These are phyloP conservation scores for Yamadazyma tumulicola DNA, from an alignment of 805 yeast species.

Conservation along the genomic window DNA sequence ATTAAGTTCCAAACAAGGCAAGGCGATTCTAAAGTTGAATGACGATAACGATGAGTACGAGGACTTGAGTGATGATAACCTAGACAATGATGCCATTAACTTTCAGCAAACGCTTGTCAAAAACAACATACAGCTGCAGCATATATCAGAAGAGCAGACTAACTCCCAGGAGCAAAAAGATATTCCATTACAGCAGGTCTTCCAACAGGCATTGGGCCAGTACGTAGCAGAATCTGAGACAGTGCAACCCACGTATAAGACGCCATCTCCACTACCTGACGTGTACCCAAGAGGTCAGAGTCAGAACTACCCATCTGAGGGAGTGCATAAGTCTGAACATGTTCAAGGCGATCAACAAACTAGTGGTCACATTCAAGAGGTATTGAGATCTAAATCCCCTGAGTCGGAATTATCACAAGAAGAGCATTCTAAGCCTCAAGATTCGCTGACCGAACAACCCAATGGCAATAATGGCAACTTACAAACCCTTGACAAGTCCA, in stretches of 20 bases:
- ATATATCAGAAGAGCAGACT: too few relatives aligned
- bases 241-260: neutral
- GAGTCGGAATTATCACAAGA: neutral
- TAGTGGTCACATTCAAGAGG: neutral
- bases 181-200: slow-evolving; percentile 14
- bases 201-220: slow-evolving; percentile 14
- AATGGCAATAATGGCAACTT: too few relatives aligned
- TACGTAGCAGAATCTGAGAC: neutral
- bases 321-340: neutral
- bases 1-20: slow-evolving; percentile 34
- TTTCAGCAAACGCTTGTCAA: too few relatives aligned
- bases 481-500: too few relatives aligned
- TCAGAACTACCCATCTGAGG: too few relatives aligned
- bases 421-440: neutral
- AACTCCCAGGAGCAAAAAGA: slow-evolving; percentile 1
- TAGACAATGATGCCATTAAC: too few relatives aligned
- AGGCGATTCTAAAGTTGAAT: slow-evolving; percentile 37
- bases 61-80: slow-evolving; percentile 25
- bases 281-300: too few relatives aligned
- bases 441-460: too few relatives aligned
- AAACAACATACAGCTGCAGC: too few relatives aligned
- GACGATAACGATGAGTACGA: slow-evolving; percentile 40
- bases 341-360: neutral
- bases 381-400: neutral
- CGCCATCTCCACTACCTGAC: neutral